Evolutionary conservation across 139 green algal species (phyloP).

Genomic region (Coccomyxa sp.): DNA sequence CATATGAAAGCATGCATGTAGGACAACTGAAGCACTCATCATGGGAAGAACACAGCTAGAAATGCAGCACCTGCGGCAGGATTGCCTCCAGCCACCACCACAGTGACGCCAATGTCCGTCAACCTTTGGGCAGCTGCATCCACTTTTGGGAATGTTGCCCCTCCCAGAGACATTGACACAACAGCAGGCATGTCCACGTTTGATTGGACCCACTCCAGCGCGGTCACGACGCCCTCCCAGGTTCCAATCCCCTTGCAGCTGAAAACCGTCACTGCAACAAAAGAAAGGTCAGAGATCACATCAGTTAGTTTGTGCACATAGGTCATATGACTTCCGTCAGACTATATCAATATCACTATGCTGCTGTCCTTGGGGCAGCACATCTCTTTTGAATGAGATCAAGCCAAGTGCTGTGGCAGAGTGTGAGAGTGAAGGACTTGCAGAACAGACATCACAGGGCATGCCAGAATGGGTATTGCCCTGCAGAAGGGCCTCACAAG

Average conservation of each 20-base stretch:
- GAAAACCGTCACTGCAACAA: conserved; percentile 34
- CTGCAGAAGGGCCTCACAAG: no score
- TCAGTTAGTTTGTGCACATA: no score
- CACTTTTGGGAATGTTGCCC: conserved; percentile 28
- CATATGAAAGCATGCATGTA: no score
- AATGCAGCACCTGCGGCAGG: conserved; percentile 21
- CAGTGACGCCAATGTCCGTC: conserved; percentile 25
- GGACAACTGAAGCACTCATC: no score
- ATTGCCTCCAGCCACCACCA: conserved; percentile 57
- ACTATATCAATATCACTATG: no score
- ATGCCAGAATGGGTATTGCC: no score
- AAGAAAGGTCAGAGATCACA: no score
- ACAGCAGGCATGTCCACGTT: conserved; percentile 47
- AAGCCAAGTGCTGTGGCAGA: not conserved
- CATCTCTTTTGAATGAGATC: not conserved
- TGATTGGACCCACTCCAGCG: conserved; percentile 41
- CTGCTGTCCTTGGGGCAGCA: no score
- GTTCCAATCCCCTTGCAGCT: conserved; percentile 16
- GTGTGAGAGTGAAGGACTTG: no score
- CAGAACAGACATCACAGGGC: no score
- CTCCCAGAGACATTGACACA: conserved; percentile 56
- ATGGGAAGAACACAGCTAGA: not conserved
- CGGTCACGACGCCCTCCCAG: not conserved
- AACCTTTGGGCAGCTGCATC: conserved; percentile 52
- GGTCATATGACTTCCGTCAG: no score